Evolutionary conservation across 2,329 filamentous ascomycete species (phyloP).

Genomic region (Gremmenia infestans): DNA sequence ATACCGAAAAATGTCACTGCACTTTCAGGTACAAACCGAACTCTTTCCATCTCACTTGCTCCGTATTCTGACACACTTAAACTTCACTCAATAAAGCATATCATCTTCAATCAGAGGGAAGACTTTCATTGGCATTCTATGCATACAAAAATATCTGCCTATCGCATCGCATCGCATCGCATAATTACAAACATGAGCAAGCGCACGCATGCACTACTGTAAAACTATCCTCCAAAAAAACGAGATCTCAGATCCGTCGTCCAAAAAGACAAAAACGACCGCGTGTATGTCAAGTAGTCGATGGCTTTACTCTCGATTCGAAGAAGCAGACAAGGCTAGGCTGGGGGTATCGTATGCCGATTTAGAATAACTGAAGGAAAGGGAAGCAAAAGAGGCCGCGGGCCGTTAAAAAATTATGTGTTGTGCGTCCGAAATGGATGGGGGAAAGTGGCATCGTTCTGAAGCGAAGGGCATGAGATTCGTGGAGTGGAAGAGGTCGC

Average conservation of each 20-base stretch:
- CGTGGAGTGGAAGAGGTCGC: neutral
- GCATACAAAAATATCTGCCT: neutral
- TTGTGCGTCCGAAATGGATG: neutral
- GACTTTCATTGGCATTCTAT: constrained; percentile 1
- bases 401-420: constrained; percentile 1
- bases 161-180: neutral
- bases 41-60: too few species aligned
- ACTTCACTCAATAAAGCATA: neutral
- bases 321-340: constrained; percentile 4
- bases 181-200: constrained; percentile 1
- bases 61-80: too few species aligned
- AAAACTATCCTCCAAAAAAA: neutral
- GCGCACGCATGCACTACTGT: neutral
- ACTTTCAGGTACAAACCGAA: too few species aligned
- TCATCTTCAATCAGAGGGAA: neutral
- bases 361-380: constrained; percentile 3
- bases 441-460: neutral
- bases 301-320: neutral
- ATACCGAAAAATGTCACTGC: too few species aligned
- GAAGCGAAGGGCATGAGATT: neutral
- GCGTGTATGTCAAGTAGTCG: neutral
- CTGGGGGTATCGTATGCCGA: constrained; percentile 13
- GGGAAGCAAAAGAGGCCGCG: constrained; percentile 1
- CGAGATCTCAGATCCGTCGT: constrained; percentile 5
- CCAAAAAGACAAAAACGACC: neutral